Percentiles rank a stretch among this genome's conserved stretches.
Conservation (phyloP, 805 yeast species). For the Hanseniaspora opuntiae region DNA sequence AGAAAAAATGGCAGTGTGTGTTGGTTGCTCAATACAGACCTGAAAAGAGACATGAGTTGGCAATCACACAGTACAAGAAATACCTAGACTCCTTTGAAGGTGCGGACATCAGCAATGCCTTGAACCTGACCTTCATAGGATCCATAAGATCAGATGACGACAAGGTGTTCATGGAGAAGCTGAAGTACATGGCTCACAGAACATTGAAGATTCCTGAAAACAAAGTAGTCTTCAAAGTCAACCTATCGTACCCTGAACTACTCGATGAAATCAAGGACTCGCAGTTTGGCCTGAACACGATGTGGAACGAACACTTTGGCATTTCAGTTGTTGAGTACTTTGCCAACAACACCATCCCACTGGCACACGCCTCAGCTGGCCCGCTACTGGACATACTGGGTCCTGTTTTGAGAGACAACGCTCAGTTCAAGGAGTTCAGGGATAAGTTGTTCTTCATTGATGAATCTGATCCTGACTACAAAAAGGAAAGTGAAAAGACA, state of each 20-base stretch:
- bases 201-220: slow-evolving; percentile 30
- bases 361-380: slow-evolving; percentile 92
- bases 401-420: neutral
- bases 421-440: slow-evolving; percentile 28
- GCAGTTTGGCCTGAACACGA: slow-evolving; percentile 75
- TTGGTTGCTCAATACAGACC: slow-evolving; percentile 84
- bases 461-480: slow-evolving; percentile 56
- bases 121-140: slow-evolving; percentile 65
- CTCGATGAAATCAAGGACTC: slow-evolving; percentile 39
- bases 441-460: slow-evolving; percentile 75
- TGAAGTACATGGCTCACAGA: slow-evolving; percentile 33
- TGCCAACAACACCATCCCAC: slow-evolving; percentile 73
- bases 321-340: slow-evolving; percentile 90
- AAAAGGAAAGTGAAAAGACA: slow-evolving; percentile 16
- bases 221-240: slow-evolving; percentile 45
- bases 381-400: slow-evolving; percentile 78
- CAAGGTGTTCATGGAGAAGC: slow-evolving; percentile 38
- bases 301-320: slow-evolving; percentile 99
- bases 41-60: slow-evolving; percentile 75
- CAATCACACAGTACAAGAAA: slow-evolving; percentile 48
- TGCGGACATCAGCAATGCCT: slow-evolving; percentile 18
- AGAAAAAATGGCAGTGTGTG: slow-evolving; percentile 28
- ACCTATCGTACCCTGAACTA: slow-evolving; percentile 58
- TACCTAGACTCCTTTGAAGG: slow-evolving; percentile 28
- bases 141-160: slow-evolving; percentile 66